Base-by-base conservation (phyloP, 768 basidiomycete species). In the Collybiopsis confluens region DNA sequence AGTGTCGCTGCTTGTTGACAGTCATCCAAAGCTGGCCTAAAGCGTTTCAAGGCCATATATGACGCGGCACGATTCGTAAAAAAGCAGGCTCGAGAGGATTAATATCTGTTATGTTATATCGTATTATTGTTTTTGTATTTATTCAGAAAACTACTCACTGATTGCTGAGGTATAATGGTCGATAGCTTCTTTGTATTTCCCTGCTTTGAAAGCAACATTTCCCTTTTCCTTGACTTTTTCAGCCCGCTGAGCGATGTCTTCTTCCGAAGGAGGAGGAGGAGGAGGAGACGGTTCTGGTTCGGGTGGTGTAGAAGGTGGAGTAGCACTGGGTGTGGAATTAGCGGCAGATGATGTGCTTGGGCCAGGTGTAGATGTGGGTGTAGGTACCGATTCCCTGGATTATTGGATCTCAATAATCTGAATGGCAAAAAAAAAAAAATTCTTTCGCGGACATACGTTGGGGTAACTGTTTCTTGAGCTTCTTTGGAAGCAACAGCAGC, bases 51-150 rank as follows among this genome's bases (percentile, higher is more conserved):
- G 0, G 83, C 81, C 81, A 95, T 94, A 64, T 86, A 81, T 2
- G 91, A 85, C 0, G 92, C 92, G 0, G 92, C 92, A 26, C 92
- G 83, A 66, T 95, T 95, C 0, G 90, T 90, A 86, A 73, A 63
- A 88, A 94, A 2, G 87, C 77, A 0, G 91, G 82, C 66, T 93
- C 88, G 3, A 72, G 60, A 0, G 83, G 68, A 55, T 82, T 82
- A 59, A 86, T 70, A 54, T 81, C 83, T 87, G 58, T 49, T 26
- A 30, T 46, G 38, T 40, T 45, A 40, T n/a, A 58, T 42, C 18
- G 20, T 20, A 43, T 57, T 50, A 55, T 45, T 20, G 42, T 50
- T 51, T 27, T 11, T 23, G 23, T n/a, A 46, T 44, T 20, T 8
- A 18, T 40, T 36, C 50, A 48, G 52, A 40, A 55, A 50, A 24